These are phyloP conservation scores for Mycena vitilis DNA, from an alignment of 768 basidiomycete species.

Conservation along the genomic window DNA sequence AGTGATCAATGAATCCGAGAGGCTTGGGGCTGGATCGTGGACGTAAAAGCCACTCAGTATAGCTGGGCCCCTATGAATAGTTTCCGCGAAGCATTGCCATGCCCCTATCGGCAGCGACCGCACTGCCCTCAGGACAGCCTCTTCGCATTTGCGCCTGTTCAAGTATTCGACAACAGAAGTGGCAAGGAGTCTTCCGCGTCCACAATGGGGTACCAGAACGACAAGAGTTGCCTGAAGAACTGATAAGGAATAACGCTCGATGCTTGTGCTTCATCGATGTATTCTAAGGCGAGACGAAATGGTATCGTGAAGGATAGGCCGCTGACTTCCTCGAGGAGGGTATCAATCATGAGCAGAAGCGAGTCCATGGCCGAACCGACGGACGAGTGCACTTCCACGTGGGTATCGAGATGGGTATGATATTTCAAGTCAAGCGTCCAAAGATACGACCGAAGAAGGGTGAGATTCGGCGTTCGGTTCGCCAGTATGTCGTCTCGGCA, in stretches of 20 bases:
- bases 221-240: background rate
- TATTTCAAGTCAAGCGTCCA: background rate
- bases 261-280: background rate
- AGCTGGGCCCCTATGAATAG: background rate
- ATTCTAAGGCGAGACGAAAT: background rate
- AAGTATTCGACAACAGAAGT: background rate
- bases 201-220: background rate
- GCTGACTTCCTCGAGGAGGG: background rate
- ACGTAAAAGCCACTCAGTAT: background rate
- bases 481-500: background rate
- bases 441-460: background rate
- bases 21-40: background rate
- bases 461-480: background rate
- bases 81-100: background rate
- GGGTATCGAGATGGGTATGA: background rate
- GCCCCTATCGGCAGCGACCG: background rate
- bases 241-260: background rate
- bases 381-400: background rate
- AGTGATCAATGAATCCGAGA: background rate
- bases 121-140: background rate
- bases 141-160: background rate
- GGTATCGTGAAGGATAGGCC: background rate
- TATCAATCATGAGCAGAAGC: background rate
- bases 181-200: background rate
- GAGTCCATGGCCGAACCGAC: background rate